Conservation (phyloP, 768 basidiomycete genomes). For the Phylloporus rhodoxanthus region DNA sequence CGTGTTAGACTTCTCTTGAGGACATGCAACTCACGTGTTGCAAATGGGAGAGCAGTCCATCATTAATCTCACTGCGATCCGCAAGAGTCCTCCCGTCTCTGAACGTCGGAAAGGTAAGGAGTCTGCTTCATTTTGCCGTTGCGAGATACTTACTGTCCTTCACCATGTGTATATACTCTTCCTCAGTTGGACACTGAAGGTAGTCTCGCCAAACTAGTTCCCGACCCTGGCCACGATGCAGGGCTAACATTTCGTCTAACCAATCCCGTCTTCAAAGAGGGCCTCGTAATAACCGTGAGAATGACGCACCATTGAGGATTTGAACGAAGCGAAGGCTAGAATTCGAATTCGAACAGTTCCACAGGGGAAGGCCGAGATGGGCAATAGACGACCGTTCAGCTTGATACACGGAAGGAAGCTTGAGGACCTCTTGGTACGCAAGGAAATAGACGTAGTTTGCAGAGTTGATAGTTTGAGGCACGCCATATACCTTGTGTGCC, state of each 20-base stretch:
- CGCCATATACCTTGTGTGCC: slow-evolving; percentile 94
- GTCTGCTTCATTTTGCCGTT: neutral
- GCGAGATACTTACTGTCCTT: slow-evolving; percentile 66
- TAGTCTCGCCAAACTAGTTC: slow-evolving; percentile 93
- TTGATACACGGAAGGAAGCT: slow-evolving; percentile 9
- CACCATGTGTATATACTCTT: slow-evolving; percentile 94
- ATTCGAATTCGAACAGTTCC: slow-evolving; percentile 7
- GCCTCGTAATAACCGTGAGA: neutral
- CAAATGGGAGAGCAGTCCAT: slow-evolving; percentile 71
- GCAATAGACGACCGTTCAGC: slow-evolving; percentile 17
- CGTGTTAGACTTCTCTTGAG: neutral
- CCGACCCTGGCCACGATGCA: slow-evolving; percentile 91
- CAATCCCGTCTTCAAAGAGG: neutral
- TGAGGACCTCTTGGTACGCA: slow-evolving; percentile 77
- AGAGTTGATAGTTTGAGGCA: slow-evolving; percentile 94
- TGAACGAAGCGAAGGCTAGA: slow-evolving; percentile 50
- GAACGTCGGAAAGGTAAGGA: slow-evolving; percentile 3
- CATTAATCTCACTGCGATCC: slow-evolving; percentile 91
- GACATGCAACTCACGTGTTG: slow-evolving; percentile 43
- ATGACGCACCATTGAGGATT: slow-evolving; percentile 62
- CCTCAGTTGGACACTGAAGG: slow-evolving; percentile 84
- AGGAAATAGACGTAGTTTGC: slow-evolving; percentile 98
- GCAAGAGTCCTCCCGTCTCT: slow-evolving; percentile 94
- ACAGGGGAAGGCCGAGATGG: slow-evolving; percentile 33
- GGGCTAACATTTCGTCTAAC: slow-evolving; percentile 63